These are phyloP conservation scores for Acanthochlamys bracteata DNA, from an alignment of 106 monocot genomes.

Conservation along the genomic window DNA sequence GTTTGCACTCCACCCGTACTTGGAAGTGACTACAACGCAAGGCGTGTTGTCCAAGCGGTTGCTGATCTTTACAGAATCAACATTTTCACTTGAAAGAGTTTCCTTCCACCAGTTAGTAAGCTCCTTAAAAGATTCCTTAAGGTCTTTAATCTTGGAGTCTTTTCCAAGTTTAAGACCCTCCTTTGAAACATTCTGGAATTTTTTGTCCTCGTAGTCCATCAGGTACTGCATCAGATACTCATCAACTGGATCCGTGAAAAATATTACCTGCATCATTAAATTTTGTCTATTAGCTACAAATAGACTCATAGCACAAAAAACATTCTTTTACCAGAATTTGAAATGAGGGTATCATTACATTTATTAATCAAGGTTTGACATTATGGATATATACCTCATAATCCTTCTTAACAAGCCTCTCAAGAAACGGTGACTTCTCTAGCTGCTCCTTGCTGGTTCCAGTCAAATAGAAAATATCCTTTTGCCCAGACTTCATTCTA, in stretches of 20 bases:
- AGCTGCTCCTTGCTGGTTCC: constrained; percentile 95
- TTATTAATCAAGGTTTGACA: no score
- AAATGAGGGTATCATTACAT: not conserved
- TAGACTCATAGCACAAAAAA: no score
- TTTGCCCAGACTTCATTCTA: constrained; percentile 93
- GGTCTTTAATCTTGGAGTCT: constrained; percentile 82
- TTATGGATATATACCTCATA: constrained; percentile 63
- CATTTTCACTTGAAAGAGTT: constrained; percentile 61
- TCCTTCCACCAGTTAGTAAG: constrained; percentile 94
- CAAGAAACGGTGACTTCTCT: constrained; percentile 98
- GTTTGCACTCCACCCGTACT: constrained; percentile 94
- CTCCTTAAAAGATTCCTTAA: constrained; percentile 90
- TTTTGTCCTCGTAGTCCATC: constrained; percentile 97
- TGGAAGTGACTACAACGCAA: constrained; percentile 87
- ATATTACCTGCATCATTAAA: constrained; percentile 57
- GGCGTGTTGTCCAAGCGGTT: constrained; percentile 85
- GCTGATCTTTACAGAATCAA: constrained; percentile 90
- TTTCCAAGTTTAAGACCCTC: constrained; percentile 91
- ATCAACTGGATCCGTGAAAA: constrained; percentile 94
- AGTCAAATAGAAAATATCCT: constrained; percentile 95
- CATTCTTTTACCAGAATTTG: not conserved
- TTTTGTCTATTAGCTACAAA: not conserved
- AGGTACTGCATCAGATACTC: constrained; percentile 99
- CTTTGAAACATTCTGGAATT: constrained; percentile 97
- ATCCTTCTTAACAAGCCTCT: constrained; percentile 88